Evolutionary conservation across 2,329 filamentous ascomycete genomes (phyloP).

Genomic region (Atkinsonella texensis): DNA sequence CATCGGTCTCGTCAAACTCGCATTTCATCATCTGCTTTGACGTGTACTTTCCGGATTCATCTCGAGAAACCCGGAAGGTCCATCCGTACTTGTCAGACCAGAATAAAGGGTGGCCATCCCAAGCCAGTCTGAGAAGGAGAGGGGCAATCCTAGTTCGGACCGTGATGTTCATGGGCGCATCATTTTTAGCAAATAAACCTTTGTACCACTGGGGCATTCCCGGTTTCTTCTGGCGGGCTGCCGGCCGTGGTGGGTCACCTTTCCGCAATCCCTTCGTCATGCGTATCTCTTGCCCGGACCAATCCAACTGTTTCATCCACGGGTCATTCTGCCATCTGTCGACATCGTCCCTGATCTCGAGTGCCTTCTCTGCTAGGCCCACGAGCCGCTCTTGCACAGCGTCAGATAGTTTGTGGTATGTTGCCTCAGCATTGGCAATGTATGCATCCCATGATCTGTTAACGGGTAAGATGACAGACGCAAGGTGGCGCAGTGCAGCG

Average conservation of each 20-base stretch:
- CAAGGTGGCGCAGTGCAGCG: constrained; percentile 83
- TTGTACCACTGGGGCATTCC: constrained; percentile 97
- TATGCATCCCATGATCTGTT: constrained; percentile 82
- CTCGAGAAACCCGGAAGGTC: constrained; percentile 68
- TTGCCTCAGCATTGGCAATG: constrained; percentile 70
- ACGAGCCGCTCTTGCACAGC: constrained; percentile 68
- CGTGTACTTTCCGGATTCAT: constrained; percentile 51
- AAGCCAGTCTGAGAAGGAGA: constrained; percentile 68
- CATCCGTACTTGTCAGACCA: constrained; percentile 93
- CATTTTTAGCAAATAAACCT: constrained; percentile 63
- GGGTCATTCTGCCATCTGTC: constrained; percentile 67
- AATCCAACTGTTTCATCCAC: constrained; percentile 89
- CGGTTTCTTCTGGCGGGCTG: constrained; percentile 78
- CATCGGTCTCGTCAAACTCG: constrained; percentile 66
- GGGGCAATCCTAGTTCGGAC: constrained; percentile 84
- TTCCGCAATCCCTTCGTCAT: constrained; percentile 92
- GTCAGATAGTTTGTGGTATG: constrained; percentile 63
- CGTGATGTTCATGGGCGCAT: constrained; percentile 60
- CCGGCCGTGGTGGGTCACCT: constrained; percentile 62
- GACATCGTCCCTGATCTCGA: constrained; percentile 58
- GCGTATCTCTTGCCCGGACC: constrained; percentile 83
- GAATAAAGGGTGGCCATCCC: constrained; percentile 79
- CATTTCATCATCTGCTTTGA: constrained; percentile 62
- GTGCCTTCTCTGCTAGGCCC: constrained; percentile 61
- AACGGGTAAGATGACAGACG: constrained; percentile 83